Evolutionary conservation across 2,329 filamentous ascomycete genomes (phyloP), one percentile per base, ranked within the genome.

Genomic region (Talaromyces sp.): DNA sequence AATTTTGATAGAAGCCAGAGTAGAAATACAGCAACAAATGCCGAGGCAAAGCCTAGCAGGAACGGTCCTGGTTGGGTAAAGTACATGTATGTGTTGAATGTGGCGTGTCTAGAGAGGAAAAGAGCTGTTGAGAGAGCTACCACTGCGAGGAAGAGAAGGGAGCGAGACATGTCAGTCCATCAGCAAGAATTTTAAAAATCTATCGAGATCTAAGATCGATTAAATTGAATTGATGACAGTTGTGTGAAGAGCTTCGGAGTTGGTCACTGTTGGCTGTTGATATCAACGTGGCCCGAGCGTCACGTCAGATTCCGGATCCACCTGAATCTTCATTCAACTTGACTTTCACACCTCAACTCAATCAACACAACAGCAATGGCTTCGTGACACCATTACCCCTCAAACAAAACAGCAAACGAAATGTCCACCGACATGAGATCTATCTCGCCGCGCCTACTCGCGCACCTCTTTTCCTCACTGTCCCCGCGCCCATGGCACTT

Each of bases 401-500:
- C n/a, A 32, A 12, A 32, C 31, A 32, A 3, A 32, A 3, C n/a
- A n/a, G 3, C 31, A 12, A 12, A 32, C 9, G 10, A 32, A 29
- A 52, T 52, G 48, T 52, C 55, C n/a, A 51, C 29, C 52, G 57
- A n/a, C 32, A 61, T 58, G 52, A 54, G 52, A 43, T n/a, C 54
- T 3, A 26, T 58, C 21, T 54, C 54, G 29, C 59, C 59, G 29
- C 54, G 59, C 50, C 31, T 61, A 2, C 56, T 61, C 43, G 50
- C 59, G 29, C 46, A 53, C 9, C 55, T 61, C 12, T 61, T 58
- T 27, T 38, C 51, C 11, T 61, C 59, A 29, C 43, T 61, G 1
- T 58, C 54, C 11, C 43, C 41, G 12, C 59, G 56, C 7, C 56
- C 48, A 61, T 63, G 59, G 61, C 56, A 57, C 14, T 56, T 61